These are phyloP conservation scores for Suhomyces bribrorum DNA, from an alignment of 1,139 yeast species.

Conservation along the genomic window DNA sequence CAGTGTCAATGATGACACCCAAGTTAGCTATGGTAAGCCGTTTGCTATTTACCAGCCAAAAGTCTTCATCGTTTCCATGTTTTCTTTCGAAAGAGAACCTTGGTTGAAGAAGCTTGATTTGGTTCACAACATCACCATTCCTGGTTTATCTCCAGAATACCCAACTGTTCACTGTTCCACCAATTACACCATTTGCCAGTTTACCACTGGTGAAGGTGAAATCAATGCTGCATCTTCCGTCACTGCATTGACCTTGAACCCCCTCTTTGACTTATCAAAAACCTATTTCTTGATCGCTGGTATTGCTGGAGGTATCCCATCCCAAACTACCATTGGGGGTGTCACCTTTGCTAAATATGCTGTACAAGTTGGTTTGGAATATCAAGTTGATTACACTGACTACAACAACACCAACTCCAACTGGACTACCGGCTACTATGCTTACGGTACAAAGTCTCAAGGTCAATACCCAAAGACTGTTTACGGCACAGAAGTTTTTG, in stretches of 20 bases:
- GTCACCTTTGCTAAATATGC: constrained; percentile 65
- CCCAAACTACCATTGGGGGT: constrained; percentile 49
- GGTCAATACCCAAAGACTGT: constrained; percentile 54
- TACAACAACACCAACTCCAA: constrained; percentile 50
- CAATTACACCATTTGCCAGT: constrained; percentile 57
- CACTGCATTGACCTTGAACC: constrained; percentile 54
- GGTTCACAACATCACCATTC: constrained; percentile 45
- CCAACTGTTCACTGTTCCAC: constrained; percentile 57
- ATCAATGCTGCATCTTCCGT: constrained; percentile 66
- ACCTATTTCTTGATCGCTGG: constrained; percentile 68
- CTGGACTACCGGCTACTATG: constrained; percentile 64
- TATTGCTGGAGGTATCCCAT: constrained; percentile 66
- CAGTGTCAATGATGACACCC: constrained; percentile 21
- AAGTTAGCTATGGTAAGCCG: constrained; percentile 35
- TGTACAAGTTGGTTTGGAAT: constrained; percentile 62
- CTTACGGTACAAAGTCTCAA: constrained; percentile 55
- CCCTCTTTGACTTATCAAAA: constrained; percentile 56
- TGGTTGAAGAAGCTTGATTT: constrained; percentile 53
- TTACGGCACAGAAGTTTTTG: constrained; percentile 68
- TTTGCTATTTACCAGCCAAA: constrained; percentile 51
- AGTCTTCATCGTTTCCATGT: constrained; percentile 59
- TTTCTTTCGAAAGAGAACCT: constrained; percentile 53
- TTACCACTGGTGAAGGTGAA: constrained; percentile 71
- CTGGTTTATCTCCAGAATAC: constrained; percentile 65
- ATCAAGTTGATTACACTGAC: constrained; percentile 50